Evolutionary conservation across 257 asterid species (phyloP), one percentile per base, ranked within the genome.

Genomic region (Solanum ossicruentum): DNA sequence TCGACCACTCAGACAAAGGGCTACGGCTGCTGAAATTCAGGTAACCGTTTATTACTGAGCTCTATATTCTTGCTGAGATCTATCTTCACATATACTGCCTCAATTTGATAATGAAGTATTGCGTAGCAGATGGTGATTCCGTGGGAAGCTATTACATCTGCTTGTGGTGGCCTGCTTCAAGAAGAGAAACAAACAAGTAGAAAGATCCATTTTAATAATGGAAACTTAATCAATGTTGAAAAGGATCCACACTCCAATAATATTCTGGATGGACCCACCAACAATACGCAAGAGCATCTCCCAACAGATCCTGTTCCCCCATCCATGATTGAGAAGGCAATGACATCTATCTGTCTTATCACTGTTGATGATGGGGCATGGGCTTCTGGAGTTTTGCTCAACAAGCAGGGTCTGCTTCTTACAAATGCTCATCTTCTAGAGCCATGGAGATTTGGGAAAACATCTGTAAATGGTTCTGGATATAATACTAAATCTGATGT

Each of bases 361-460:
- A 93, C 97, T 71, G 88, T 90, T 79, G 95, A 93, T 56, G 95
- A 97, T 88, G 98, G 99, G 84, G 93, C 98, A 47, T 97, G 99
- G 99, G 99, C 99, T 54, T 95, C 99, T 70, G 98, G 99, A 85
- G 91, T 97, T 85, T 87, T 97, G 87, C 94, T 95, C 87, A 95
- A 97, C 87, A 93, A 91, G 84, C 91, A 93, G 89, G 98, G 99
- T 84, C 88, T 97, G 67, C 88, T 97, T 88, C 99, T 97, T 87
- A 97, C 99, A 84, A 96, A 97, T 60, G 98, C 98, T 89, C 99
- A 97, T 89, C 97, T 97, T 83, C 89, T 97, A 85, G 99, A 97
- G 90, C 99, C 99, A 41, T 94, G 99, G 99, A 92, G 99, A 86
- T 97, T 97, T 67, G 93, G 97, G 49, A 97, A 94, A 89, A 89